Base-by-base conservation (phyloP, 257 asterid species). In the Capsicum rhomboideum region DNA sequence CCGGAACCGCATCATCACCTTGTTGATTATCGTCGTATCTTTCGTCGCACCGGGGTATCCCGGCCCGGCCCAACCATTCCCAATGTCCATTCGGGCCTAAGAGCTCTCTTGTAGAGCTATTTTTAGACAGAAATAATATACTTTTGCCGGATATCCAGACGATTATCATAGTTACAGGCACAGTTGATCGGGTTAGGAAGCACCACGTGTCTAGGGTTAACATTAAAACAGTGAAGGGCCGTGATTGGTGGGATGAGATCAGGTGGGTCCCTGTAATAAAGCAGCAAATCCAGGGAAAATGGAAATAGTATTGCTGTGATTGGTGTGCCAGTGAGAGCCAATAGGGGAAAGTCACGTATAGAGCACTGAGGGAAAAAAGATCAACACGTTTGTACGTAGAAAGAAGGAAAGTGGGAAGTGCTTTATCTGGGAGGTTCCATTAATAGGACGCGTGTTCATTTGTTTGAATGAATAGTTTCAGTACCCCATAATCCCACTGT, bases 231-330 rank as follows among this genome's bases (percentile, higher is more conserved):
- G 86, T 53, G 81, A 88, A 2, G 85, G 42, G 49, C 11, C 12
- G 28, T 67, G 79, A 90, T 91, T 88, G 93, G 95, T 56, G 86
- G 64, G 58, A 6, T 28, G 53, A 84, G 91, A 89, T 89, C 85
- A 83, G 52, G 87, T 63, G 91, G 97, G 94, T 5, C 90, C 95
- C 84, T 10, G 0, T 29, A 1, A 5, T 71, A 87, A 91, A 89
- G 90, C 53, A 82, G 87, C 91, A 85, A 83, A 89, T 88, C 90
- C 83, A 53, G 64, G 64, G 83, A 82, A 89, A 88, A 18, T 66
- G 8, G 81, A 80, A 80, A 80, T 37, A 55, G 75, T 12, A 21
- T 16, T 6, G 42, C 75, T 85, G 46, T 67, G 29, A 91, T 91
- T 90, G 92, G 93, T 7, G 42, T 4, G 17, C 0, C 0, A 1